Conservation (phyloP, 257 asterid species). For the Nyctanthes arbortristis region DNA sequence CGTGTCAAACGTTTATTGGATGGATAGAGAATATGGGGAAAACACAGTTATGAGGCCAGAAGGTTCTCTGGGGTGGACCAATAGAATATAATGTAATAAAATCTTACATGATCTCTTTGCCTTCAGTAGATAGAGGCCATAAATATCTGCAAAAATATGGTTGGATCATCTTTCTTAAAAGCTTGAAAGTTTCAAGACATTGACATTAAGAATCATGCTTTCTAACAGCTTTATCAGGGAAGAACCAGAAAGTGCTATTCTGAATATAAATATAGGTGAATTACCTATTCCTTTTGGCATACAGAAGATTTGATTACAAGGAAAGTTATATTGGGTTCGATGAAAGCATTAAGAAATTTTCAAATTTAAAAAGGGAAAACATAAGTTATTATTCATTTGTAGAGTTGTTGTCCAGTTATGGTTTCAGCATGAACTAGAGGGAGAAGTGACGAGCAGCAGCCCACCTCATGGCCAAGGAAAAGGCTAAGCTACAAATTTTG, state of each 20-base stretch:
- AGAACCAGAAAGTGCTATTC: neutral
- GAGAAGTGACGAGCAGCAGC: neutral
- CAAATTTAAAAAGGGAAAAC: neutral
- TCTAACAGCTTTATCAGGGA: neutral
- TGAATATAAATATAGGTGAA: neutral
- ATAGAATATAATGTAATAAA: neutral
- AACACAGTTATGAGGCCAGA: neutral
- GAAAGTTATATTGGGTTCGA: neutral
- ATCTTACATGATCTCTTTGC: neutral
- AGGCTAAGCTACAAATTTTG: neutral
- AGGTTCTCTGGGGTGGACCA: neutral
- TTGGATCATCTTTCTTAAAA: neutral
- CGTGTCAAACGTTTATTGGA: neutral
- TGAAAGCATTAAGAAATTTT: neutral
- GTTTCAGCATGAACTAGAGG: neutral
- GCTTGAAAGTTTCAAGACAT: neutral
- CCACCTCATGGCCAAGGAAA: neutral
- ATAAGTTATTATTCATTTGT: neutral
- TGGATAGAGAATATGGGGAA: neutral
- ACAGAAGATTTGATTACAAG: neutral
- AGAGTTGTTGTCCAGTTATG: neutral
- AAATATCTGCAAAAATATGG: neutral
- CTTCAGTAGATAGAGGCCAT: neutral
- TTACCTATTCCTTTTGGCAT: neutral
- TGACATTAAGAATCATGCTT: neutral